Conservation (phyloP, 208 protist species). For the Trypanosoma boissoni region DNA sequence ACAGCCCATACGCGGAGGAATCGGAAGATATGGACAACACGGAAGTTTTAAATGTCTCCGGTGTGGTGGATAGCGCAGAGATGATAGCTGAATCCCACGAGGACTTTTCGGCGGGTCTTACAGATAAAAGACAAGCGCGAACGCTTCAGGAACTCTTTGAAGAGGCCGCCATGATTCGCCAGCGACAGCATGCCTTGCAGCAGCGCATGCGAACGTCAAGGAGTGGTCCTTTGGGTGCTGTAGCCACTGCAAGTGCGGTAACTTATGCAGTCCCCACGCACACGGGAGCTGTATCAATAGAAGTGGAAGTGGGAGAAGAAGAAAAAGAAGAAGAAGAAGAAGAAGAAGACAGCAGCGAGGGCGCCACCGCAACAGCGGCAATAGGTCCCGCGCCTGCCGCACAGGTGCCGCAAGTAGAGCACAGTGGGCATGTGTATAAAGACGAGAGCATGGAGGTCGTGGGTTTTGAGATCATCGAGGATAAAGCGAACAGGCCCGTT, state of each 20-base stretch:
- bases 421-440: no score
- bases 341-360: neutral
- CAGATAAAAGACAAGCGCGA: conserved; percentile 17
- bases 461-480: neutral
- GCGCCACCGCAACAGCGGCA: neutral
- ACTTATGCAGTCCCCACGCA: neutral
- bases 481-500: neutral
- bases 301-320: neutral
- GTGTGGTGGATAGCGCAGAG: no score
- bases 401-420: no score
- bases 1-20: conserved; percentile 6
- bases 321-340: neutral
- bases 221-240: neutral
- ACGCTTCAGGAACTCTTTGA: conserved; percentile 75
- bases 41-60: no score
- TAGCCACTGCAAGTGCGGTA: neutral
- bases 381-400: neutral
- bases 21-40: neutral
- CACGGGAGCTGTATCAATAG: neutral
- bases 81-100: no score
- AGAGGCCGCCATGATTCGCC: conserved; percentile 55
- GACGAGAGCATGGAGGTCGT: no score
- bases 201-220: conserved; percentile 18
- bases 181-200: conserved; percentile 52
- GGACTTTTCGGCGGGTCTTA: neutral